Percentiles rank a stretch among this genome's conserved stretches.
phyloP scores from a whole-genome alignment of 2,329 filamentous ascomycete species.

The Aaosphaeria pasadenensis region DNA sequence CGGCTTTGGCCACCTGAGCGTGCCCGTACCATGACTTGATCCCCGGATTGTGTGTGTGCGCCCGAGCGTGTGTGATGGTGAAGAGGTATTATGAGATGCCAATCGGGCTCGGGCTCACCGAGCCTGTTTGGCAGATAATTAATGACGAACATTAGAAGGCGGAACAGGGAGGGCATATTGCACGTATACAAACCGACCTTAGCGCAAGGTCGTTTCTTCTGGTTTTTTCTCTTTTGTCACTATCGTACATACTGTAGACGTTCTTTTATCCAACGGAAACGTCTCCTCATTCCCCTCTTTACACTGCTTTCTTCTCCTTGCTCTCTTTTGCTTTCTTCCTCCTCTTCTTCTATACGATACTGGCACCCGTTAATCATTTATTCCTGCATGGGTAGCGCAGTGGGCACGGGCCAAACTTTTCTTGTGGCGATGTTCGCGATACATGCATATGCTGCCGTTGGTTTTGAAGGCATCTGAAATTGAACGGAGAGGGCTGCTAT shows the following conservation, averaged over 20 bases:
- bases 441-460: constrained; percentile 34
- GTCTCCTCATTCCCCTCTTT: constrained; percentile 15
- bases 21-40: too few relatives aligned
- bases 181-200: constrained; percentile 31
- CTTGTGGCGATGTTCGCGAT: constrained; percentile 28
- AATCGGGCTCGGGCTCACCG: constrained; percentile 4
- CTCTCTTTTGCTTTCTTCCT: not conserved
- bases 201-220: constrained; percentile 13
- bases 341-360: constrained; percentile 3
- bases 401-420: constrained; percentile 21
- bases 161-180: constrained; percentile 24
- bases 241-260: constrained; percentile 40
- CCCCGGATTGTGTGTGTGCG: too few relatives aligned
- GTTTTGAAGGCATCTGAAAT: constrained; percentile 14
- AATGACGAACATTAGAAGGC: constrained; percentile 38
- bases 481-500: constrained; percentile 9
- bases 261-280: constrained; percentile 19
- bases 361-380: constrained; percentile 33
- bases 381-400: constrained; percentile 32
- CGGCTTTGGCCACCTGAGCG: constrained; percentile 13
- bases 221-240: constrained; percentile 20
- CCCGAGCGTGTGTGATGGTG: constrained; percentile 3
- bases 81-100: constrained; percentile 19
- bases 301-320: not conserved
- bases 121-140: constrained; percentile 22